Conservation (phyloP, 2,329 filamentous ascomycete genomes). For the Aspergillus viridinutans region DNA sequence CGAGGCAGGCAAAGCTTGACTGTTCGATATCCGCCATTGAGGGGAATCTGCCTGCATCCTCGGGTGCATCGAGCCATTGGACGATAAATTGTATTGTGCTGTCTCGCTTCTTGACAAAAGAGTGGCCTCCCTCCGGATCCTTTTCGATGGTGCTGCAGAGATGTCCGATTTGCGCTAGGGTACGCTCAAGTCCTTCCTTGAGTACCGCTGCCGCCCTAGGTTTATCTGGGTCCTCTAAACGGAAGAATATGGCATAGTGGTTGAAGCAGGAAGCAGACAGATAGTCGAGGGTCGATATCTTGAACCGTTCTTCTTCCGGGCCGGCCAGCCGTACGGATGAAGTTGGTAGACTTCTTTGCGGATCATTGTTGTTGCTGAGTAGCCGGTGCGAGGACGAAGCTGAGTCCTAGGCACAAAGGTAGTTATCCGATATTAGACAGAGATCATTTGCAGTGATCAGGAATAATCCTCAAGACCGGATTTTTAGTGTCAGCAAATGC, state of each 20-base stretch:
- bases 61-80: conserved; percentile 35
- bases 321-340: conserved; percentile 35
- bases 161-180: conserved; percentile 37
- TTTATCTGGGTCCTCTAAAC: conserved; percentile 30
- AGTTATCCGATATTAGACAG: too few relatives aligned
- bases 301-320: conserved; percentile 35
- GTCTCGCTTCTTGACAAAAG: conserved; percentile 33
- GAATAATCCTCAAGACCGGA: too few relatives aligned
- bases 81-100: conserved; percentile 35
- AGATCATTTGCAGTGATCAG: too few relatives aligned
- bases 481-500: too few relatives aligned
- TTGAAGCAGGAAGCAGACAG: conserved; percentile 32
- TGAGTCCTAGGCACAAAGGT: too few relatives aligned
- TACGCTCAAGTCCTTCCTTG: conserved; percentile 34
- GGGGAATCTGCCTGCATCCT: conserved; percentile 26
- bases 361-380: too few relatives aligned
- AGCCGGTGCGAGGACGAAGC: too few relatives aligned
- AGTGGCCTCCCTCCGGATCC: conserved; percentile 33
- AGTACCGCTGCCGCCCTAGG: conserved; percentile 20
- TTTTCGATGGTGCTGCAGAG: conserved; percentile 40
- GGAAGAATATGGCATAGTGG: conserved; percentile 41
- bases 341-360: conserved; percentile 23
- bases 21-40: conserved; percentile 39
- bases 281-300: conserved; percentile 37
- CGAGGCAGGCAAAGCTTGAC: conserved; percentile 29